These are phyloP conservation scores for Globisporangium takayamanum DNA, from an alignment of 352 stramenopile species.

Conservation along the genomic window DNA sequence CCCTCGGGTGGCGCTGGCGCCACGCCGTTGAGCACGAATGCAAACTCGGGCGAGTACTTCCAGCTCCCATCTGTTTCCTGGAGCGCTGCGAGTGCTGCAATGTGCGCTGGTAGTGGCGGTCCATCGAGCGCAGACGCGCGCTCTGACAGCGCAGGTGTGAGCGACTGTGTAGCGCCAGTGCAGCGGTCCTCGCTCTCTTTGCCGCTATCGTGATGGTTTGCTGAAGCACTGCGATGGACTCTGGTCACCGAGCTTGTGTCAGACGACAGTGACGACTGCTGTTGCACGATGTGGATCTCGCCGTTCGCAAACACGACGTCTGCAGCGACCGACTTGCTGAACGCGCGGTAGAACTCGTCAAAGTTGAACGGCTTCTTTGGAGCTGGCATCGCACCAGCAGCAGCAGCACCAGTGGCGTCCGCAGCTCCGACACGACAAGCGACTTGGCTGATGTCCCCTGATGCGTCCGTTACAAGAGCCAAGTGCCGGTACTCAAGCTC, in stretches of 20 bases:
- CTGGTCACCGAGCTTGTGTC: not conserved
- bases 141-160: not conserved
- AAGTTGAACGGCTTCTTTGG: constrained; percentile 29
- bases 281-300: constrained; percentile 31
- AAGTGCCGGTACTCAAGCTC: too few relatives aligned
- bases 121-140: constrained; percentile 15
- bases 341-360: constrained; percentile 62
- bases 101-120: constrained; percentile 25
- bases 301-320: constrained; percentile 33
- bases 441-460: too few relatives aligned
- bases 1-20: constrained; percentile 33
- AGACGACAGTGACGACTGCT: not conserved
- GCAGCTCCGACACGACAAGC: too few relatives aligned
- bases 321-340: constrained; percentile 45
- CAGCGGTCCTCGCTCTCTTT: constrained; percentile 1
- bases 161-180: constrained; percentile 1
- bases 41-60: constrained; percentile 46
- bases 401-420: too few relatives aligned
- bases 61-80: constrained; percentile 66
- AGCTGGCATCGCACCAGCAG: too few relatives aligned
- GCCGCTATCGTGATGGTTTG: not conserved
- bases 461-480: too few relatives aligned
- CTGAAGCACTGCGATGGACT: not conserved
- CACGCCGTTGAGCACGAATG: constrained; percentile 41
- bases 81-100: constrained; percentile 34